Conservation (phyloP, 352 stramenopile species). For the Globisporangium megalacanthum region DNA sequence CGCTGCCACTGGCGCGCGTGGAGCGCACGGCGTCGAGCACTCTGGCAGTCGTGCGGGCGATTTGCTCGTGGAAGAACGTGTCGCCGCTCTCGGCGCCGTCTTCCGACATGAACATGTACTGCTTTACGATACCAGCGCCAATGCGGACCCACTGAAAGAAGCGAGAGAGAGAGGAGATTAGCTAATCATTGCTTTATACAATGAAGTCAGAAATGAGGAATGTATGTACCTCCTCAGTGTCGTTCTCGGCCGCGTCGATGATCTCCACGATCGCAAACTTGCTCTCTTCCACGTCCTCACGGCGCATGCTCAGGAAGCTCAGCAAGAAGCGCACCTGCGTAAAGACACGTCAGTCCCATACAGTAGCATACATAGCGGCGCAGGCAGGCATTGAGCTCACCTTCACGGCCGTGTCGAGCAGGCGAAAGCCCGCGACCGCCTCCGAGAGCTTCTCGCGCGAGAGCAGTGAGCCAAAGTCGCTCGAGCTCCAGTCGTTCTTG, state of each 20-base stretch:
- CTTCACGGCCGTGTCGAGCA: conserved; percentile 65
- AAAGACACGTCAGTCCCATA: background rate
- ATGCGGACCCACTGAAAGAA: conserved; percentile 53
- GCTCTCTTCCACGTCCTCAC: conserved; percentile 42
- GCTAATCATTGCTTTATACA: background rate
- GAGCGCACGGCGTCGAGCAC: conserved; percentile 38
- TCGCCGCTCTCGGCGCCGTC: conserved; percentile 28
- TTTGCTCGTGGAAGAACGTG: conserved; percentile 62
- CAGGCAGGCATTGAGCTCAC: conserved; percentile 13
- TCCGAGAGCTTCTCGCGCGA: conserved; percentile 56
- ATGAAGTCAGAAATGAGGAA: background rate
- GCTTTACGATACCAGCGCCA: conserved; percentile 51
- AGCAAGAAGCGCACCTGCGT: conserved; percentile 53
- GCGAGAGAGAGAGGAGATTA: background rate
- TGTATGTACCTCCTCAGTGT: conserved; percentile 45
- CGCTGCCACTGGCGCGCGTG: background rate
- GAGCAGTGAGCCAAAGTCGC: conserved; percentile 55
- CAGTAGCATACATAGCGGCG: no score
- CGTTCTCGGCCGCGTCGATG: conserved; percentile 45
- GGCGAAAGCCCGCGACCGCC: conserved; percentile 46
- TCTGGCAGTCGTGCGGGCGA: conserved; percentile 32
- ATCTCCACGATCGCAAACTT: conserved; percentile 46
- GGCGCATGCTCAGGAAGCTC: conserved; percentile 56
- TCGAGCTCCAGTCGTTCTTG: conserved; percentile 67
- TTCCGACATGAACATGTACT: conserved; percentile 52